phyloP scores from a whole-genome alignment of 805 yeast genomes.

The Saturnispora saitoi region DNA sequence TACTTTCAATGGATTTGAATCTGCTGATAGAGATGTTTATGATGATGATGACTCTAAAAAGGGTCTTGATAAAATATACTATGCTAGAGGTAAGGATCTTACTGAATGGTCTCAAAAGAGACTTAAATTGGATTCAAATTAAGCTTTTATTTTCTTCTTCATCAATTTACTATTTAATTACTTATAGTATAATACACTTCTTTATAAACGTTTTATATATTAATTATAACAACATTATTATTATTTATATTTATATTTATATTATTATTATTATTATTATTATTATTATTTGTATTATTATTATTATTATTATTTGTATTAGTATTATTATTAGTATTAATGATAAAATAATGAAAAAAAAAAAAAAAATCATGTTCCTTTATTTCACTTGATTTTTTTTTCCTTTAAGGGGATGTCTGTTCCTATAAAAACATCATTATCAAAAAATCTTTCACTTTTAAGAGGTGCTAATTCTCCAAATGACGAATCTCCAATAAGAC shows the following conservation, averaged over 20 bases:
- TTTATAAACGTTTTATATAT: neutral
- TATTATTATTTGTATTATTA: no score
- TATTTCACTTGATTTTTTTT: neutral
- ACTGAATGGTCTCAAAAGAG: slow-evolving; percentile 18
- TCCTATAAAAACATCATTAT: slow-evolving; percentile 4
- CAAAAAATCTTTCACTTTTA: neutral
- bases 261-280: no score
- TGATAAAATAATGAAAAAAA: neutral
- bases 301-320: no score
- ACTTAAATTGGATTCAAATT: slow-evolving; percentile 14
- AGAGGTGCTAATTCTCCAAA: slow-evolving; percentile 1
- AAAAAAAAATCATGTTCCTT: neutral
- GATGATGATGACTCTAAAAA: slow-evolving; percentile 23
- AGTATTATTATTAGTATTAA: neutral
- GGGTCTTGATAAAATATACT: slow-evolving; percentile 21
- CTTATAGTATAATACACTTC: neutral
- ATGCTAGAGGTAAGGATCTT: slow-evolving; percentile 21
- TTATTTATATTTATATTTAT: neutral
- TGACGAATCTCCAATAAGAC: slow-evolving; percentile 1
- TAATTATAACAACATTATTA: neutral
- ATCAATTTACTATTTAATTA: neutral
- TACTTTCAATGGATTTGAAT: slow-evolving; percentile 24
- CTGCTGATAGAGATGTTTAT: slow-evolving; percentile 16
- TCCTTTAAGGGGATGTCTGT: neutral
- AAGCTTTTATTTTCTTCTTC: neutral